Conservation (phyloP, 768 basidiomycete species). For the Roridomyces roridus region DNA sequence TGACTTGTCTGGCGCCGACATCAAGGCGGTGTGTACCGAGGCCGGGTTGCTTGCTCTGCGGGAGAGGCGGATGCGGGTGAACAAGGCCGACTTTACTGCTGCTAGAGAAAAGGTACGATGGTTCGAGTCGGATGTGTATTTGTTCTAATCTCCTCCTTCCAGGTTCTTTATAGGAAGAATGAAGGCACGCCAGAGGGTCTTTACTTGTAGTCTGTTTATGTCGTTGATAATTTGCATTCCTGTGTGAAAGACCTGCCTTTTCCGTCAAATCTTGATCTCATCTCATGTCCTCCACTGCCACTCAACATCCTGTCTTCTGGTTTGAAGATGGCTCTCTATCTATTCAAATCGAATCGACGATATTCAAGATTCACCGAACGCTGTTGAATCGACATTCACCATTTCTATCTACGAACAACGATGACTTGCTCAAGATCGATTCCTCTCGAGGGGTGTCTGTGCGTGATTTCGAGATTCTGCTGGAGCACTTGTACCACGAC, state of each 20-base stretch:
- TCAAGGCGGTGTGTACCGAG: slow-evolving; percentile 99
- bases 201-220: slow-evolving; percentile 61
- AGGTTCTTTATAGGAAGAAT: slow-evolving; percentile 95
- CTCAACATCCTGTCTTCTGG: slow-evolving; percentile 61
- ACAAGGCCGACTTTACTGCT: slow-evolving; percentile 86
- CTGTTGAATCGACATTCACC: slow-evolving; percentile 60
- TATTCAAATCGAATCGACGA: slow-evolving; percentile 47
- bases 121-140: not conserved
- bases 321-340: slow-evolving; percentile 70
- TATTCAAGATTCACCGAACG: slow-evolving; percentile 64
- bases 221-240: slow-evolving; percentile 18
- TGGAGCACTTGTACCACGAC: slow-evolving; percentile 74
- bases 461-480: slow-evolving; percentile 59
- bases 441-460: slow-evolving; percentile 42
- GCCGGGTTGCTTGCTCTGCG: slow-evolving; percentile 95
- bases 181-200: slow-evolving; percentile 94
- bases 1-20: slow-evolving; percentile 95
- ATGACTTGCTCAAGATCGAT: slow-evolving; percentile 39
- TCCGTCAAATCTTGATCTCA: too few relatives aligned
- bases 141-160: slow-evolving; percentile 15
- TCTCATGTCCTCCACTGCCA: not conserved
- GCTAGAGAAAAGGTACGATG: slow-evolving; percentile 89
- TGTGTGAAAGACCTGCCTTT: not conserved
- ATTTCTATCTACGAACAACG: not conserved
- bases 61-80: slow-evolving; percentile 94